Percentiles rank a stretch among this genome's conserved stretches.
Evolutionary conservation across 73 alveolate genomes (phyloP).

Genomic region (Uronychia binucleata): DNA sequence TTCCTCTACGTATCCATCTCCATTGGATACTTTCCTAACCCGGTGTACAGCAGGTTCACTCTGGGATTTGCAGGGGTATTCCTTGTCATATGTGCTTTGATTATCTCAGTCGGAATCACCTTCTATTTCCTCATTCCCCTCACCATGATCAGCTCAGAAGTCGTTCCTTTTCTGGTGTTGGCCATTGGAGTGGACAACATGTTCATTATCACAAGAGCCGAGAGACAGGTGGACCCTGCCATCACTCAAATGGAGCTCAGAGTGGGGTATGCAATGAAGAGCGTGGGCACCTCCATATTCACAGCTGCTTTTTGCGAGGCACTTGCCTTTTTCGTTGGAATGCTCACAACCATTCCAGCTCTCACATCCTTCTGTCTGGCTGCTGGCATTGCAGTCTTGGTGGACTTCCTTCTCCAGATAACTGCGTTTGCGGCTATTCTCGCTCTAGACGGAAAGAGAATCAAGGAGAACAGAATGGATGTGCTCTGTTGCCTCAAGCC

Average conservation of each 20-base stretch:
- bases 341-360: conserved; percentile 92
- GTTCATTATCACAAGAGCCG: conserved; percentile 92
- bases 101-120: conserved; percentile 83
- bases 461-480: conserved; percentile 79
- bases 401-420: conserved; percentile 86
- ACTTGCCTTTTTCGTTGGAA: conserved; percentile 92
- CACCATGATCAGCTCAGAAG: conserved; percentile 89
- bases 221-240: conserved; percentile 58
- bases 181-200: conserved; percentile 97
- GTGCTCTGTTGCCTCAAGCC: conserved; percentile 73
- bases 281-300: conserved; percentile 91
- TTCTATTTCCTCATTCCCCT: conserved; percentile 77
- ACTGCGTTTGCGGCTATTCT: conserved; percentile 88
- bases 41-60: conserved; percentile 80
- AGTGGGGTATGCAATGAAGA: conserved; percentile 81
- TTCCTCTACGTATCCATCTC: conserved; percentile 87
- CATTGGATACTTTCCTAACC: conserved; percentile 94
- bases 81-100: conserved; percentile 77
- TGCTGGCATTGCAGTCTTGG: conserved; percentile 92
- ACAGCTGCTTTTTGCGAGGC: conserved; percentile 95
- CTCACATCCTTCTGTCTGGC: conserved; percentile 86
- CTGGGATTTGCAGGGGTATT: conserved; percentile 91
- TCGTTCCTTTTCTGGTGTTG: conserved; percentile 92
- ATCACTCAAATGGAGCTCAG: conserved; percentile 69
- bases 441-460: conserved; percentile 86